Percentiles rank a stretch among this genome's conserved stretches.
These are phyloP conservation scores for Pseudomassariella vexata DNA, from an alignment of 2,329 filamentous ascomycete species.

Conservation along the genomic window DNA sequence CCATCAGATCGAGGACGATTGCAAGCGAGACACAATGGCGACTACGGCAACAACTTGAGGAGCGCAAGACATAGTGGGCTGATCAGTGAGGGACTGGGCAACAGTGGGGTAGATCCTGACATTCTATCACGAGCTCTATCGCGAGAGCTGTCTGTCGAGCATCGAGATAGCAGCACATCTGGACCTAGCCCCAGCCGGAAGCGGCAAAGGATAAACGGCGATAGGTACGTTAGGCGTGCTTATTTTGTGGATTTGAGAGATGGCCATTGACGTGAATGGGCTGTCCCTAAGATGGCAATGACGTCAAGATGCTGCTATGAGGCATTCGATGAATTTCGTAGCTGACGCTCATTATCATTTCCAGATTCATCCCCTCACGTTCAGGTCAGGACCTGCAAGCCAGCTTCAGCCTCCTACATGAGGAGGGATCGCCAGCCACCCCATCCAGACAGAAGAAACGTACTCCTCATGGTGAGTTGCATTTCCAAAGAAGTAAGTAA, in stretches of 20 bases:
- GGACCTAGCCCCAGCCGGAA: constrained; percentile 52
- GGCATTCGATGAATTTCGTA: constrained; percentile 9
- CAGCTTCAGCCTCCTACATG: constrained; percentile 85
- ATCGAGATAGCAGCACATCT: constrained; percentile 47
- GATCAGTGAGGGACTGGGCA: too few species aligned
- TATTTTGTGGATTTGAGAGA: too few species aligned
- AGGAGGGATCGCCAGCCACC: constrained; percentile 88
- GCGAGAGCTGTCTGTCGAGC: constrained; percentile 44
- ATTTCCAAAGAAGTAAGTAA: constrained; percentile 85
- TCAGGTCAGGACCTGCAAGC: constrained; percentile 90
- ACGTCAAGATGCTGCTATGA: too few species aligned
- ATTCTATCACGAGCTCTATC: constrained; percentile 45
- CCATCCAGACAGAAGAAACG: constrained; percentile 81
- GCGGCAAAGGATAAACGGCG: constrained; percentile 53
- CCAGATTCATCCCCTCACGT: constrained; percentile 89
- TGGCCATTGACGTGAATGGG: too few species aligned
- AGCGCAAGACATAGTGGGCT: constrained; percentile 27
- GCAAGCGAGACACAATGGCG: constrained; percentile 34
- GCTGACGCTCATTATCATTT: constrained; percentile 16
- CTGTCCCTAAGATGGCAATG: too few species aligned
- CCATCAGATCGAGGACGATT: constrained; percentile 36
- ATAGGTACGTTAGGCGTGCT: constrained; percentile 48
- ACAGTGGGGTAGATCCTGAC: constrained; percentile 39
- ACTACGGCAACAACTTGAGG: constrained; percentile 27
- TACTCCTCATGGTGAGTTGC: constrained; percentile 79